Base-by-base conservation (phyloP, 352 stramenopile genomes). In the Thalassiosira livingstoniorum region DNA sequence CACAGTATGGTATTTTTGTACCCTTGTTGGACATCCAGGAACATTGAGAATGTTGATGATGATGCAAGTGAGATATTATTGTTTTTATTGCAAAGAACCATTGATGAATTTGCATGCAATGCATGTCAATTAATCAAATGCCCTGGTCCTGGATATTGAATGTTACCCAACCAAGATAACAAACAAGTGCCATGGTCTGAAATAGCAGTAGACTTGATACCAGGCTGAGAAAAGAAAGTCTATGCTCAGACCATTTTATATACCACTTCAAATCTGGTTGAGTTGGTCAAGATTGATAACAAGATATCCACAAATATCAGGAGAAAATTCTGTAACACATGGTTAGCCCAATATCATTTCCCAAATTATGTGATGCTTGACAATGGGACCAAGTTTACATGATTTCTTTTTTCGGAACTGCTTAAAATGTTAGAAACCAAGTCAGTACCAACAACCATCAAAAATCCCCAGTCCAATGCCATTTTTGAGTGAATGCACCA, bases 401-500 rank as follows among this genome's bases (percentile, higher is more conserved):
- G 83, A 23, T 15, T 53, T 5, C 39, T 71, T 5, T 90, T 90
- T 42, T 78, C 87, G 43, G 2, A 23, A 32, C 23, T 76, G 15
- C 31, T 77, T 18, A 13, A 71, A 21, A 57, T 25, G 29, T 62
- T 60, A 32, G 54, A 47, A 15, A 79, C 90, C 57, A 55, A 74
- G 25, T 51, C 68, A 60, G 70, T 67, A 2, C 64, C 37, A 23
- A 83, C 62, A 31, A 86, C 64, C 3, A 75, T 63, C 7, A 75
- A 77, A 45, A 92, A 89, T 65, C 83, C 83, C 11, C 76, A 87
- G 68, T 45, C 67, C 2, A 90, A 90, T 71, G 54, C 51, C 3
- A 80, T 89, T n/a, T 80, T 47, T 53, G 82, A 91, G 63, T 18
- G 75, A 45, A 78, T 86, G n/a, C n/a, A n/a, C n/a, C n/a, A n/a